Base-by-base conservation (phyloP, 345 rosid genomes). In the Punica granatum region DNA sequence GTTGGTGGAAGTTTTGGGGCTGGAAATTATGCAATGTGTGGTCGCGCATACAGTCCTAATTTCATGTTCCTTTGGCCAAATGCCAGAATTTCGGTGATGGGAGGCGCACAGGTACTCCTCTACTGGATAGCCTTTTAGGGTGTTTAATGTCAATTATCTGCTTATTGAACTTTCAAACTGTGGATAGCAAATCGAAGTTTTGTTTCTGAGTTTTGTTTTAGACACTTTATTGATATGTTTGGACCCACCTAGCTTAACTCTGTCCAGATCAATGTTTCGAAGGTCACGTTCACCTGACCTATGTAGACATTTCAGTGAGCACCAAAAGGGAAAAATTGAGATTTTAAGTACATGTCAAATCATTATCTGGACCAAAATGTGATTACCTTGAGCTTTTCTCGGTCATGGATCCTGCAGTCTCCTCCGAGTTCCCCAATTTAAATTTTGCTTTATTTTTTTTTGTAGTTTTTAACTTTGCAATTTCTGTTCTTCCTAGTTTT, bases 1-100 rank as follows among this genome's bases (percentile, higher is more conserved):
- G 88, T 89, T 6, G 97, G 98, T 62, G 96, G 97, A 77, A 90
- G 98, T 77, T 90, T 88, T 64, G 98, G 98, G 70, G 98, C 98
- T 60, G 98, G 98, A 75, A 89, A 93, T 74, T 90, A 90, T 72
- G 97, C 98, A 18, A 93, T 93, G 98, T 93, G 98, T 67, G 98
- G 98, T 5, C 97, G 96, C 77, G 98, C 98, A 35, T 93, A 81
- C 66, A 89, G 82, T 77, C 96, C 98, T 56, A 73, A 83, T 74
- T 93, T 93, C 77, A 73, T 93, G 88, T 93, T 93, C 80, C 84
- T 88, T 13, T 90, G 98, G 98, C 98, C 98, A 66, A 93, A 93
- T 75, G 92, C 98, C 37, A 82, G 81, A 83, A 90, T 90, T 69
- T 92, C 97, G 13, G 88, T 93, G 72, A 93, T 93, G 98, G 98